Base-by-base conservation (phyloP, 495 filamentous ascomycete species). In the Staphylotrichum longicolle region DNA sequence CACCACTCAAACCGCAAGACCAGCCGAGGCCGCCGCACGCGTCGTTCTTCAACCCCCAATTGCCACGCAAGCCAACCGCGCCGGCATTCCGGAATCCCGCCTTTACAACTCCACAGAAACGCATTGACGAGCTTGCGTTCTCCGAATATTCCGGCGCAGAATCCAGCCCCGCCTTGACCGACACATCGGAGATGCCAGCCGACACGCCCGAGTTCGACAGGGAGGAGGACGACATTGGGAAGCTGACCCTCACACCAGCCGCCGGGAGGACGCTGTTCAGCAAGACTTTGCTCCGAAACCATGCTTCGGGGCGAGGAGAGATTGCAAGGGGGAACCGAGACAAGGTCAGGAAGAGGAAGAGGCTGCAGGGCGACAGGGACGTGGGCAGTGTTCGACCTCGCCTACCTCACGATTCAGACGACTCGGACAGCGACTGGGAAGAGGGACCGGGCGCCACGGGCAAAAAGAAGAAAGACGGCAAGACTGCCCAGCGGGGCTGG, bases 51-150 rank as follows among this genome's bases (percentile, higher is more conserved):
- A 69, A 66, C 14, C 74, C 74, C 7, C 62, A 71, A 47, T 48
- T 74, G 4, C 66, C 66, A 6, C 68, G 68, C 55, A 66, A 64
- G n/a, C 69, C 73, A 3, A 68, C 74, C 0, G 81, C 76, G 0
- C 72, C 79, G 3, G 70, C 77, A 14, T 91, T 89, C 64, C 83
- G 82, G 55, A 88, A 86, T 68, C 79, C 85, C 4, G 83, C 86
- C 9, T 96, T 94, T 68, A 91, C 82, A 34, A 96, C 89, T 7
- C 91, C 91, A 3, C 88, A 89, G 45, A 93, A 88, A 67, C 79
- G 80, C 1, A 70, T 81, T 58, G 86, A 90, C 12, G 71, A 85
- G 27, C 86, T 89, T 55, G 66, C 72, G 5, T 84, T 88, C 63
- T 89, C 90, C 8, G 79, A 82, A 35, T 75, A 77, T 35, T 93